Evolutionary conservation across 2,329 filamentous ascomycete species (phyloP), one percentile per base, ranked within the genome.

Genomic region (Sclerotiophoma versabilis): DNA sequence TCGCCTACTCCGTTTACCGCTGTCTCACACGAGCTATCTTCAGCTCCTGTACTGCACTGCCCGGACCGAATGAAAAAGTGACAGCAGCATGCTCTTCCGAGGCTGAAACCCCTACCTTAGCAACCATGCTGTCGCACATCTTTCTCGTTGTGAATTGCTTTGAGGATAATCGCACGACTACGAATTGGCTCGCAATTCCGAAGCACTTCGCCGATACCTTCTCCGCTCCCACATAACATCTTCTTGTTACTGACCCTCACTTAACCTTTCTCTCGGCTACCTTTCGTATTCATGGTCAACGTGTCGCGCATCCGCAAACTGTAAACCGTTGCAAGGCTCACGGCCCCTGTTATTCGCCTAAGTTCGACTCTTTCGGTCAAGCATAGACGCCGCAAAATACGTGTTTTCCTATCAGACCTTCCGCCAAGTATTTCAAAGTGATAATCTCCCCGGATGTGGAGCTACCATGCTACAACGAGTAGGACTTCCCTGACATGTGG

Each of bases 31-130:
- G 23, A 52, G 27, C 42, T n/a, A 9, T 25, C n/a, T 30, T 47
- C 49, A 52, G 43, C 43, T 47, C 19, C 30, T 53, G 43, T 37
- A 47, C 25, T 5, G 43, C 43, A 47, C 25, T 5, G 37, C 43
- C 39, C 41, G 33, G 39, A 32, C 48, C 39, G 26, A 51, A 39
- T 43, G 14, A 4, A 44, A 25, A 38, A 38, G 12, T 22, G 20
- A 26, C 12, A 45, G 7, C 32, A 20, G 41, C 11, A 25, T 38
- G 32, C 12, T 17, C 17, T 19, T 19, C 10, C 33, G 22, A 45
- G 25, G 20, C 48, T 45, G 39, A 45, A 15, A 25, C 10, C 5
- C 11, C 30, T 26, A 23, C n/a, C 29, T 15, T 10, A 8, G 20
- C 14, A 29, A 15, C 30, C 14, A 33, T 6, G 12, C 29, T 29